Percentiles rank a stretch among this genome's conserved stretches.
Conservation (phyloP, 768 basidiomycete genomes). For the Strobilomyces dryophilus region DNA sequence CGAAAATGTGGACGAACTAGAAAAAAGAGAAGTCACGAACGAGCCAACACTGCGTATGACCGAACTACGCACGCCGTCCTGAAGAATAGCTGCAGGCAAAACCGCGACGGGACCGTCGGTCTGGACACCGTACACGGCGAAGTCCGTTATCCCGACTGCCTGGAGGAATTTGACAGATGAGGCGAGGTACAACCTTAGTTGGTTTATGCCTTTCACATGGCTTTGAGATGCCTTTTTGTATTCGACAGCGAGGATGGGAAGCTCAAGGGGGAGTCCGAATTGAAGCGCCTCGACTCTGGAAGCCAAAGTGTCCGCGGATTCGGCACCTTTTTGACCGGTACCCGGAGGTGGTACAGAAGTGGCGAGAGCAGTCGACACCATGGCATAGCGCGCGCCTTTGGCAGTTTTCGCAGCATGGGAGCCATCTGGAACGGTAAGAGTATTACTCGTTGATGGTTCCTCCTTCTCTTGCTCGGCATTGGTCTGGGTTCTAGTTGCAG, state of each 20-base stretch:
- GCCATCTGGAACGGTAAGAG: neutral
- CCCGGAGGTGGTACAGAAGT: neutral
- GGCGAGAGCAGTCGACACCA: neutral
- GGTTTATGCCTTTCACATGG: conserved; percentile 1
- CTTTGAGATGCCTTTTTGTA: neutral
- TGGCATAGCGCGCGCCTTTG: neutral
- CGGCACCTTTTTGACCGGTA: neutral
- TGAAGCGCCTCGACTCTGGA: neutral
- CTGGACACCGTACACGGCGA: conserved; percentile 7
- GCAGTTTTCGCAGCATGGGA: neutral
- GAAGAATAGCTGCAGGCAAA: conserved; percentile 1
- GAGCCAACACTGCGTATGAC: no score
- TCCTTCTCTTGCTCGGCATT: neutral
- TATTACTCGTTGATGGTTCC: neutral
- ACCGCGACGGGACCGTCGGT: conserved; percentile 1
- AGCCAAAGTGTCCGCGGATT: neutral
- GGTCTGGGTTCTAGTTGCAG: no score
- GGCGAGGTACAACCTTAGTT: conserved; percentile 6
- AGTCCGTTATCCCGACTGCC: neutral
- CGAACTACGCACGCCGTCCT: neutral
- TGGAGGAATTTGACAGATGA: conserved; percentile 9
- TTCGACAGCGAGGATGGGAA: conserved; percentile 5
- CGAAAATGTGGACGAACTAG: conserved; percentile 1
- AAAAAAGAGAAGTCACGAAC: neutral
- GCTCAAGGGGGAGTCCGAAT: neutral